A percentile compares a stretch with the other conserved stretches of the same genome.
Conservation (phyloP, 2,329 filamentous ascomycete species). For the Beauveria rudraprayagi region DNA sequence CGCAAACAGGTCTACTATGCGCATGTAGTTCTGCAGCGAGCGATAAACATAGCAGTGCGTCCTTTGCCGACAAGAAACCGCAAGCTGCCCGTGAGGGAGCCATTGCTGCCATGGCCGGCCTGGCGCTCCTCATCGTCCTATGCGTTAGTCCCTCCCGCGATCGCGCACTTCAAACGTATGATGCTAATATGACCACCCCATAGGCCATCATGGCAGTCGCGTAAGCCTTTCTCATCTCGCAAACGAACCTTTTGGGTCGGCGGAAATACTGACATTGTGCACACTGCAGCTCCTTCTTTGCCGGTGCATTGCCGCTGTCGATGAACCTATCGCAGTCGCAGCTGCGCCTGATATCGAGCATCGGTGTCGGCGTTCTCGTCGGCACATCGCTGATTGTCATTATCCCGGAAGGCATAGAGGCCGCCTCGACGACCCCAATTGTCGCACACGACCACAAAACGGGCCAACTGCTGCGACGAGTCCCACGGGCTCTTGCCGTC, state of each 20-base stretch:
- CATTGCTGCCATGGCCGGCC: slow-evolving; percentile 28
- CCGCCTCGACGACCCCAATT: slow-evolving; percentile 57
- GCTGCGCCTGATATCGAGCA: slow-evolving; percentile 78
- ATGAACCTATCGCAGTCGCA: slow-evolving; percentile 82
- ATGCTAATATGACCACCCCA: slow-evolving; percentile 3
- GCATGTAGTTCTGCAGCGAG: background rate
- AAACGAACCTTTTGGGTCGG: slow-evolving; percentile 6
- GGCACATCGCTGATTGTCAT: slow-evolving; percentile 95
- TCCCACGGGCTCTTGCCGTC: slow-evolving; percentile 22
- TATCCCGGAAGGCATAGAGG: slow-evolving; percentile 92
- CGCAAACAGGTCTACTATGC: background rate
- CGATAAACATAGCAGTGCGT: background rate
- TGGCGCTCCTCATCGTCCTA: slow-evolving; percentile 32
- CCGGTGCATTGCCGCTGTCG: slow-evolving; percentile 82
- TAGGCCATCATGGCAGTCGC: slow-evolving; percentile 52
- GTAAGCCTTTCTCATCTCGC: slow-evolving; percentile 31
- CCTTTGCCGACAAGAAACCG: background rate
- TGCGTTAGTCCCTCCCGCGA: slow-evolving; percentile 26
- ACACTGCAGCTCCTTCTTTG: slow-evolving; percentile 71
- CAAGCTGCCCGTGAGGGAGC: background rate
- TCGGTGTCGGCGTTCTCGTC: slow-evolving; percentile 89
- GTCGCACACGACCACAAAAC: slow-evolving; percentile 30
- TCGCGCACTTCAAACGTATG: background rate
- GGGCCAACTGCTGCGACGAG: slow-evolving; percentile 24
- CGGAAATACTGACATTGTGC: slow-evolving; percentile 13